Evolutionary conservation across 176 grass and related monocot species (phyloP).

Genomic region (Thalia dealbata): DNA sequence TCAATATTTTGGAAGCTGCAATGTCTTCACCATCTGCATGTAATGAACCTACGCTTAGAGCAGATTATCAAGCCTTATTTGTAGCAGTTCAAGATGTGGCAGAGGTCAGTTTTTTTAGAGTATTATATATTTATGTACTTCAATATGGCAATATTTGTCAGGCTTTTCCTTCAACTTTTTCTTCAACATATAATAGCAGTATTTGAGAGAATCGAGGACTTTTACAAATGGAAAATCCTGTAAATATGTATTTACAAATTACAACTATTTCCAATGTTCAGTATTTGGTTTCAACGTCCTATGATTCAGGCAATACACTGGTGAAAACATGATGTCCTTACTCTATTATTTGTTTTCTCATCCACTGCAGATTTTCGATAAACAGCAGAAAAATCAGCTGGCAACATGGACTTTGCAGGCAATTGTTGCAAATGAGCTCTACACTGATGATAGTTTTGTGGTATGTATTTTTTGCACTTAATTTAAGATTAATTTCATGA

Average conservation of each 20-base stretch:
- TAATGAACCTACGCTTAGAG: conserved; percentile 44
- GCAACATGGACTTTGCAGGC: conserved; percentile 62
- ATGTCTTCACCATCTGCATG: conserved; percentile 63
- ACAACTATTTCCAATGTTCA: background rate
- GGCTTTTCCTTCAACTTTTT: background rate
- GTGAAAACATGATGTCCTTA: conserved; percentile 1
- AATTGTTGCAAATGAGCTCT: conserved; percentile 93
- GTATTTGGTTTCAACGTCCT: background rate
- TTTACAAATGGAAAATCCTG: too few species aligned
- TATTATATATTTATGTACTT: conserved; percentile 4
- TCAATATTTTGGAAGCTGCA: conserved; percentile 57
- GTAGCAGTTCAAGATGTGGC: conserved; percentile 38
- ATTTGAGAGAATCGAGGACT: too few species aligned
- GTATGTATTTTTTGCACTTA: conserved; percentile 35
- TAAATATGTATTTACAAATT: background rate
- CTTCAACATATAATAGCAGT: background rate
- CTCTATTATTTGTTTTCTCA: conserved; percentile 12
- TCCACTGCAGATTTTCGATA: conserved; percentile 49
- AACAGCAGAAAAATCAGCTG: conserved; percentile 70
- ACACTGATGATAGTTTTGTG: conserved; percentile 97
- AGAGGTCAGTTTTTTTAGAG: conserved; percentile 50
- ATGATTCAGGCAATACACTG: conserved; percentile 4
- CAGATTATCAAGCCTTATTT: conserved; percentile 61
- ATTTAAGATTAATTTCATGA: background rate
- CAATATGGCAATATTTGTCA: background rate